Evolutionary conservation across 495 filamentous ascomycete species (phyloP).

Genomic region (Neurospora sp.): DNA sequence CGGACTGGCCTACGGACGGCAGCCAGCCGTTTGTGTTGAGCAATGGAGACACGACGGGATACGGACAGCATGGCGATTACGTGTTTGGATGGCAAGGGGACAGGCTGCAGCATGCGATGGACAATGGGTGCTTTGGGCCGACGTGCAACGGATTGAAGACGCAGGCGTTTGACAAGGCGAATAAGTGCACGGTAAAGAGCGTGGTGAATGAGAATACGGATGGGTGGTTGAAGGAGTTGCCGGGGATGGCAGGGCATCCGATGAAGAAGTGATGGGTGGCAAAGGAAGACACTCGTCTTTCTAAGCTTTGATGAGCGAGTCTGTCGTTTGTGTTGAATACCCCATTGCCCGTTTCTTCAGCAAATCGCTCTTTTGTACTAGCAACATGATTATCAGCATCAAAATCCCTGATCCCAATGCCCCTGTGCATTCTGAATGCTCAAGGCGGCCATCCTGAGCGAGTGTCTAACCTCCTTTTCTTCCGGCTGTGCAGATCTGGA

Average conservation of each 20-base stretch:
- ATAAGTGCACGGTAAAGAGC: constrained; percentile 28
- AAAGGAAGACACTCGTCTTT: not conserved
- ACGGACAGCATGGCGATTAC: constrained; percentile 38
- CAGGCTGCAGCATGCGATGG: constrained; percentile 41
- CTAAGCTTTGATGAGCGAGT: not conserved
- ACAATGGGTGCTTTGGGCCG: constrained; percentile 32
- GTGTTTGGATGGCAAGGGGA: constrained; percentile 43
- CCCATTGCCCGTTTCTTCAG: not conserved
- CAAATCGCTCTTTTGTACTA: not conserved
- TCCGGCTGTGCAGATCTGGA: not conserved
- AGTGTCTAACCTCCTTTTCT: not conserved
- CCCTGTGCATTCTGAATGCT: not conserved
- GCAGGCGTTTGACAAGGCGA: constrained; percentile 26
- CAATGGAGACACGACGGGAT: constrained; percentile 28
- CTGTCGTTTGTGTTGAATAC: not conserved
- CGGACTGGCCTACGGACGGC: constrained; percentile 36
- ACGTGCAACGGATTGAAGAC: constrained; percentile 26
- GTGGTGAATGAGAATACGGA: constrained; percentile 34
- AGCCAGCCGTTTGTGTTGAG: constrained; percentile 40
- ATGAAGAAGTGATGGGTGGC: not conserved
- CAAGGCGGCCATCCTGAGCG: not conserved
- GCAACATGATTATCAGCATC: not conserved
- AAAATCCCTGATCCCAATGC: not conserved
- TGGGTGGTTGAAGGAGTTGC: constrained; percentile 25
- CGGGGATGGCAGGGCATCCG: not conserved